Evolutionary conservation across 306 rosid species (phyloP).

Genomic region (Castanea crenata): DNA sequence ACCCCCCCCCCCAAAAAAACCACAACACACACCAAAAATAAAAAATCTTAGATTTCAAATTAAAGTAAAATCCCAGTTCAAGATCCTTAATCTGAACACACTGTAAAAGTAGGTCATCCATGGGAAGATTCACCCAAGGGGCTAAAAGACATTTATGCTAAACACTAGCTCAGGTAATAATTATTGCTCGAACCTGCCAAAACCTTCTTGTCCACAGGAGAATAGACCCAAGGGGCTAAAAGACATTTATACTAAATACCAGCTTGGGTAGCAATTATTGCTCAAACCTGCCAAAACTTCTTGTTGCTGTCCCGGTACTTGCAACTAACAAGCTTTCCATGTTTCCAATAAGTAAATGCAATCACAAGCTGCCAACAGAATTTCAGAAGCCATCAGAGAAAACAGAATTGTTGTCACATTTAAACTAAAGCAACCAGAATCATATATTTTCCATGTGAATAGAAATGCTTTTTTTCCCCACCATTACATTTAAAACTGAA

Average conservation of each 20-base stretch:
- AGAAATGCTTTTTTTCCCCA: not conserved
- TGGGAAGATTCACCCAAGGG: not conserved
- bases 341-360: constrained; percentile 74
- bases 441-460: constrained; percentile 5
- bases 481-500: not conserved
- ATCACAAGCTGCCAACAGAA: constrained; percentile 53
- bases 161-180: constrained; percentile 3
- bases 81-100: too few relatives aligned
- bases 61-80: too few relatives aligned
- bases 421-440: constrained; percentile 4
- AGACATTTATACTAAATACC: not conserved
- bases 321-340: constrained; percentile 71
- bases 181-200: constrained; percentile 74
- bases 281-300: constrained; percentile 86
- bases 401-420: constrained; percentile 2
- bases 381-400: constrained; percentile 31
- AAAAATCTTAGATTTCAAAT: too few relatives aligned
- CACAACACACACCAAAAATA: too few relatives aligned
- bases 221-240: not conserved
- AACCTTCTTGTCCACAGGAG: constrained; percentile 43
- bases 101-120: not conserved
- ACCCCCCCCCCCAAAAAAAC: too few relatives aligned
- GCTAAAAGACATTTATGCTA: not conserved
- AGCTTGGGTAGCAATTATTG: constrained; percentile 15
- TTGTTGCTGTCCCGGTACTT: constrained; percentile 84